Evolutionary conservation across 495 filamentous ascomycete species (phyloP).

Genomic region (Astrothelium subdiscretum): DNA sequence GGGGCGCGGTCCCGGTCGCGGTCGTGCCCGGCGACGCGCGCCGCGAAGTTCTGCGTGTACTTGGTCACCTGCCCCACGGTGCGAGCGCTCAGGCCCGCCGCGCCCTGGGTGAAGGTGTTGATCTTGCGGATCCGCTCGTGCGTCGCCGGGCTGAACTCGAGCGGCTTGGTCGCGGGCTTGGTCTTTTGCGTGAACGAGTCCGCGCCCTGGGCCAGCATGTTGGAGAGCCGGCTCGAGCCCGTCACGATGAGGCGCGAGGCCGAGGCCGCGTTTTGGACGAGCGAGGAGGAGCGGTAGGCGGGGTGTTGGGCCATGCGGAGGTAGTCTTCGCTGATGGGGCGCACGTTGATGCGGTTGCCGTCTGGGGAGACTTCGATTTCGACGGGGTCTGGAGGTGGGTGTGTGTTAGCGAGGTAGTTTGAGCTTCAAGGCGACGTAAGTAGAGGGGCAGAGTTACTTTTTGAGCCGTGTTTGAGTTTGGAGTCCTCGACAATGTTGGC

Average conservation of each 20-base stretch:
- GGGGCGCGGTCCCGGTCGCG: constrained; percentile 46
- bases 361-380: constrained; percentile 75
- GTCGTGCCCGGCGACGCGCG: constrained; percentile 52
- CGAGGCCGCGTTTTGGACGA: constrained; percentile 81
- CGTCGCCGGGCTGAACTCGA: constrained; percentile 79
- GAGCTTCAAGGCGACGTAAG: neutral
- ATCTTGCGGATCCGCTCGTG: constrained; percentile 78
- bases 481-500: constrained; percentile 68
- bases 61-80: constrained; percentile 73
- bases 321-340: constrained; percentile 68
- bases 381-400: constrained; percentile 56
- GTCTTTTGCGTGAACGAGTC: constrained; percentile 70
- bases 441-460: constrained; percentile 43
- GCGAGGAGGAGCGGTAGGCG: constrained; percentile 70
- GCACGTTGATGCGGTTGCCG: constrained; percentile 58
- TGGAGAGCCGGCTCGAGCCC: constrained; percentile 64
- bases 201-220: constrained; percentile 60
- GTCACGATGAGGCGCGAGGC: constrained; percentile 92
- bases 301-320: constrained; percentile 73
- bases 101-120: constrained; percentile 63
- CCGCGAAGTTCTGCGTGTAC: constrained; percentile 80
- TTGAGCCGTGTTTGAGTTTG: constrained; percentile 67
- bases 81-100: constrained; percentile 67
- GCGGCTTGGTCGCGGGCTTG: constrained; percentile 60
- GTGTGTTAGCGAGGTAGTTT: neutral